Evolutionary conservation across 2,329 filamentous ascomycete genomes (phyloP).

Genomic region (Fusarium metavorans): DNA sequence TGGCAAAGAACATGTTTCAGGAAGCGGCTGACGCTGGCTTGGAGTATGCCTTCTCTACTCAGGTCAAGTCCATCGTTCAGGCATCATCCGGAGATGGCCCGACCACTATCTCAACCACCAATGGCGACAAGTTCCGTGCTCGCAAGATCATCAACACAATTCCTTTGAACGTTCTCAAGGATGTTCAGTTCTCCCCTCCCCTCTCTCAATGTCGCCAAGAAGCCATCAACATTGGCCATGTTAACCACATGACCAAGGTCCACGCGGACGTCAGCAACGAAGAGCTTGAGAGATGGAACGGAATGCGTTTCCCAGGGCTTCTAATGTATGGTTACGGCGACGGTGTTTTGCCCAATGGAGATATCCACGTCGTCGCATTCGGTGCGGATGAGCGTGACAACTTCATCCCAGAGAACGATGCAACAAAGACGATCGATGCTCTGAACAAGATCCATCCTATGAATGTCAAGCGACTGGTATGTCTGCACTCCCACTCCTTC

Average conservation of each 20-base stretch:
- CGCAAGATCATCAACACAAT: slow-evolving; percentile 38
- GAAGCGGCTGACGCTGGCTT: slow-evolving; percentile 41
- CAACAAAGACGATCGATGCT: slow-evolving; percentile 15
- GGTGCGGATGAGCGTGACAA: slow-evolving; percentile 16
- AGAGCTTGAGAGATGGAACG: slow-evolving; percentile 32
- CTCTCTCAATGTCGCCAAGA: slow-evolving; percentile 5
- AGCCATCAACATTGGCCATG: slow-evolving; percentile 19
- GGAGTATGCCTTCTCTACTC: slow-evolving; percentile 44
- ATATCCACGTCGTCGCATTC: slow-evolving; percentile 21
- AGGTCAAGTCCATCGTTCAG: slow-evolving; percentile 27
- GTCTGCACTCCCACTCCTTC: background rate
- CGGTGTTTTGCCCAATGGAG: slow-evolving; percentile 16
- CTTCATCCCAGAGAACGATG: slow-evolving; percentile 20
- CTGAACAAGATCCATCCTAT: slow-evolving; percentile 28
- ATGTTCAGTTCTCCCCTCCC: slow-evolving; percentile 5
- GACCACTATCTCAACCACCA: background rate
- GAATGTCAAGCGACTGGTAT: slow-evolving; percentile 22
- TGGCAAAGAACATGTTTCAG: slow-evolving; percentile 44
- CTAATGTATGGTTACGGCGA: slow-evolving; percentile 32
- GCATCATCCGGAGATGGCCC: background rate
- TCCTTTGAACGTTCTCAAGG: slow-evolving; percentile 19
- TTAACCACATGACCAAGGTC: slow-evolving; percentile 39
- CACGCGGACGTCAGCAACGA: slow-evolving; percentile 30
- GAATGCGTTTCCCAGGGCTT: slow-evolving; percentile 24
- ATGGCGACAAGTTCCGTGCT: slow-evolving; percentile 26